Evolutionary conservation across 1,284 basidiomycete genomes (phyloP).

Genomic region (Takashimella koratensis): DNA sequence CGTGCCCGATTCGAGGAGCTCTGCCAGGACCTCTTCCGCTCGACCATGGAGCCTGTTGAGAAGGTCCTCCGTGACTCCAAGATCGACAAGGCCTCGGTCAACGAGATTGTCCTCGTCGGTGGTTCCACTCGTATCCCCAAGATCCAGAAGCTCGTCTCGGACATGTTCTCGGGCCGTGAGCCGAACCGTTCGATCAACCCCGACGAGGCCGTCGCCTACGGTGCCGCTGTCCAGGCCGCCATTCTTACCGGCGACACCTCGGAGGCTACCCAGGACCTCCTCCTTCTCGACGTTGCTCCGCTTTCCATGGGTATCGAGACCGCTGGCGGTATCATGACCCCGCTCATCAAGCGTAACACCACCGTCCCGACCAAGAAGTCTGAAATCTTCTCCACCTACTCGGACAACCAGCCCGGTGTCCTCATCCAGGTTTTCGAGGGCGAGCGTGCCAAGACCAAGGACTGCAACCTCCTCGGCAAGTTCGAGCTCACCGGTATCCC

Average conservation of each 20-base stretch:
- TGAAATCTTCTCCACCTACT: conserved; percentile 98
- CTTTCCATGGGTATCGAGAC: conserved; percentile 71
- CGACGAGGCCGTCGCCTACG: conserved; percentile 92
- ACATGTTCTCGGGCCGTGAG: conserved; percentile 98
- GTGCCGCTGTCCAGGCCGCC: conserved; percentile 96
- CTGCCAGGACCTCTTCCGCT: conserved; percentile 94
- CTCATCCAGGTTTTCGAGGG: conserved; percentile 99
- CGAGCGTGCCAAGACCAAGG: conserved; percentile 98
- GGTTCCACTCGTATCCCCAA: conserved; percentile 99
- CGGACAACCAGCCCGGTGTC: conserved; percentile 98
- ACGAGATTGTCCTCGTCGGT: conserved; percentile 75
- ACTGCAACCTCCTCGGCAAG: conserved; percentile 98
- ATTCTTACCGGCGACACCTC: conserved; percentile 69
- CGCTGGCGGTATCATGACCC: conserved; percentile 97
- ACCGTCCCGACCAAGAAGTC: conserved; percentile 97
- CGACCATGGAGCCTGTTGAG: conserved; percentile 95
- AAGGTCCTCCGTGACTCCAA: conserved; percentile 97
- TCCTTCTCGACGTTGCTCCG: conserved; percentile 95
- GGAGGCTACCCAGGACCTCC: conserved; percentile 70
- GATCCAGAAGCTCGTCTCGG: conserved; percentile 93
- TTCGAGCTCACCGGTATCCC: conserved; percentile 98
- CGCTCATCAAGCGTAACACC: conserved; percentile 87
- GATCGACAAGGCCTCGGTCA: conserved; percentile 81
- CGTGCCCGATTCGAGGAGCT: conserved; percentile 99
- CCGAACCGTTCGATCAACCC: conserved; percentile 95